A percentile compares a stretch with the other conserved stretches of the same genome.
These are phyloP conservation scores for Fraxinus quadrangulata DNA, from an alignment of 257 asterid species.

Conservation along the genomic window DNA sequence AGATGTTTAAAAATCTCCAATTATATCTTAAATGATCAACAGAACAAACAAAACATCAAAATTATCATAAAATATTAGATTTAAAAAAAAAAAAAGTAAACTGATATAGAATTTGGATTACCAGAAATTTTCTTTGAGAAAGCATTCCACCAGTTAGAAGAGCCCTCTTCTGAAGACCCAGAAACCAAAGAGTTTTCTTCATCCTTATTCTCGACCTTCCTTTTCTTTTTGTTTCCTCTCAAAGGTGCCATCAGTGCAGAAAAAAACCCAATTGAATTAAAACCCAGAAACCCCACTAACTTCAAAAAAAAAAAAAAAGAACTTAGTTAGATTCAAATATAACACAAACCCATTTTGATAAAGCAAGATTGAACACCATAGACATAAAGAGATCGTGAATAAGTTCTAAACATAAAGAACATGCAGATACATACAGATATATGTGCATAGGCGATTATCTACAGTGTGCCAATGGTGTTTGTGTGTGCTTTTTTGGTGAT, in stretches of 20 bases:
- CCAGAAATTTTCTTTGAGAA: conserved; percentile 60
- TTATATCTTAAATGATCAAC: conserved; percentile 3
- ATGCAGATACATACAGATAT: conserved; percentile 25
- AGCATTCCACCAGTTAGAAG: conserved; percentile 67
- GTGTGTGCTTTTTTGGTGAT: conserved; percentile 14
- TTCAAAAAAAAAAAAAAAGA: conserved; percentile 21
- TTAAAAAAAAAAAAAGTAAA: conserved; percentile 28
- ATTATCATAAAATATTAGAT: conserved; percentile 2
- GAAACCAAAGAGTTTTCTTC: conserved; percentile 50
- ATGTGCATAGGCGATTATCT: conserved; percentile 9
- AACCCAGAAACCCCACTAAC: conserved; percentile 29
- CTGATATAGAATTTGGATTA: conserved; percentile 28
- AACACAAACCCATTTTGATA: conserved; percentile 24
- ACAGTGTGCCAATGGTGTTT: conserved; percentile 22
- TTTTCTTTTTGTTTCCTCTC: conserved; percentile 65
- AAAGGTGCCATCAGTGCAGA: conserved; percentile 58
- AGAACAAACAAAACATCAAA: not conserved
- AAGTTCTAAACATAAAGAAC: conserved; percentile 21
- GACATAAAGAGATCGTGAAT: conserved; percentile 29
- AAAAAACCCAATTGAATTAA: conserved; percentile 32
- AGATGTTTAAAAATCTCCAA: conserved; percentile 16
- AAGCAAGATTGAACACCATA: conserved; percentile 16
- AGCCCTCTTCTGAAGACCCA: conserved; percentile 60
- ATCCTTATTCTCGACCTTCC: conserved; percentile 51
- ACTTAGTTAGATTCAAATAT: conserved; percentile 27